These are phyloP conservation scores for Vitis amurensis DNA, from an alignment of 164 flowering plant species.

Conservation along the genomic window DNA sequence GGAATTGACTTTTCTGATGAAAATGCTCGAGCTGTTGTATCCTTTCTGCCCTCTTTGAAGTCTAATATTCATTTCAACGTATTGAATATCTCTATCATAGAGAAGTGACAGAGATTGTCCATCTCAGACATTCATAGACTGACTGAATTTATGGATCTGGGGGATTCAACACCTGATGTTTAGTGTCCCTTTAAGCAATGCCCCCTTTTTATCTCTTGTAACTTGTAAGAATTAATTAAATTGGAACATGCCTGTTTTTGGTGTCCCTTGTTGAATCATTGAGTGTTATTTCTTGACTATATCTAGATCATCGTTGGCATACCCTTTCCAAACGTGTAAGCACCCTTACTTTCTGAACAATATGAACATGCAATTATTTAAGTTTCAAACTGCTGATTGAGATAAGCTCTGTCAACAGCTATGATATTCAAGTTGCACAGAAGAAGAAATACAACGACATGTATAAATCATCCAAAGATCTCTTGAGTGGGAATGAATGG, in stretches of 20 bases:
- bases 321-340: conserved; percentile 94
- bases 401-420: conserved; percentile 38
- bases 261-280: background rate
- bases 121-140: background rate
- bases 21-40: conserved; percentile 95
- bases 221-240: background rate
- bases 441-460: conserved; percentile 91
- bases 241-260: background rate
- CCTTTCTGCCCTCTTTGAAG: conserved; percentile 43
- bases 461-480: conserved; percentile 63
- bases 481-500: conserved; percentile 88
- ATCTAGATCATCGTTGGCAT: conserved; percentile 86
- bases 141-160: background rate
- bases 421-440: conserved; percentile 73
- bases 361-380: background rate
- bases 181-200: background rate
- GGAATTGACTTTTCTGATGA: conserved; percentile 97
- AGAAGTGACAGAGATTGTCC: background rate
- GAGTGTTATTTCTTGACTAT: conserved; percentile 42
- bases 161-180: background rate
- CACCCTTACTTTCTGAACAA: conserved; percentile 4
- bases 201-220: background rate
- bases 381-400: conserved; percentile 11
- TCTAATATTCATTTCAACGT: background rate
- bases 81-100: background rate